Base-by-base conservation (phyloP, 2,329 filamentous ascomycete genomes). In the Fusarium pseudograminearum region DNA sequence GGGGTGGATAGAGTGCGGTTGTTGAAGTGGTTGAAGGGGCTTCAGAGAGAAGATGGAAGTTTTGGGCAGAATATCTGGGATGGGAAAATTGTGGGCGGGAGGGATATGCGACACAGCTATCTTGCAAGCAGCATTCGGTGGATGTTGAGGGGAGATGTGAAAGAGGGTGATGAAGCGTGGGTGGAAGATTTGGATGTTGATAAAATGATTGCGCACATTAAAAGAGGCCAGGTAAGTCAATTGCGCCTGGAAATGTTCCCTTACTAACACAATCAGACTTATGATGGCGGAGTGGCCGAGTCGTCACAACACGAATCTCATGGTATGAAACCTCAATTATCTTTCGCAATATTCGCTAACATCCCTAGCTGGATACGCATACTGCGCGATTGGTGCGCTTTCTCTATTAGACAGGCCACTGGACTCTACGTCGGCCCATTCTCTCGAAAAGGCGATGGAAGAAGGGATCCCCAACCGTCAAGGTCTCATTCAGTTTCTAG, bases 91-190 rank as follows among this genome's bases (percentile, higher is more conserved):
- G 87, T 90, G 36, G 95, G 95, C 1, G 93, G 93, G 0, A 87
- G 88, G 57, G 96, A 99, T 79, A 91, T 94, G 81, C 86, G 96
- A 58, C 95, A 95, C 77, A 96, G 93, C 73, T 97, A 96, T 78
- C 90, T 94, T 76, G 94, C 93, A 5, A 88, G 92, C 20, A 90
- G 90, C 11, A 90, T 97, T 33, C 85, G 96, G 40, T 97, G 93
- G 88, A 91, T 97, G 58, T 79, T 99, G 45, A 84, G 90, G 41
- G 93, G 91, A 0, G 83, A 85, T 24, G 77, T 84, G n/a, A 65
- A 76, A 47, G 81, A 82, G 28, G 85, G 83, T 0, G 83, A 86
- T 16, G 82, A 84, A 12, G 84, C 84, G 4, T 87, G 83, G 73
- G 84, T 90, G 1, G 83, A 87, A 18, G 94, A 97, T 80, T 89